These are phyloP conservation scores for Colletotrichum theobromicola DNA, from an alignment of 2,329 filamentous ascomycete species.

Conservation along the genomic window DNA sequence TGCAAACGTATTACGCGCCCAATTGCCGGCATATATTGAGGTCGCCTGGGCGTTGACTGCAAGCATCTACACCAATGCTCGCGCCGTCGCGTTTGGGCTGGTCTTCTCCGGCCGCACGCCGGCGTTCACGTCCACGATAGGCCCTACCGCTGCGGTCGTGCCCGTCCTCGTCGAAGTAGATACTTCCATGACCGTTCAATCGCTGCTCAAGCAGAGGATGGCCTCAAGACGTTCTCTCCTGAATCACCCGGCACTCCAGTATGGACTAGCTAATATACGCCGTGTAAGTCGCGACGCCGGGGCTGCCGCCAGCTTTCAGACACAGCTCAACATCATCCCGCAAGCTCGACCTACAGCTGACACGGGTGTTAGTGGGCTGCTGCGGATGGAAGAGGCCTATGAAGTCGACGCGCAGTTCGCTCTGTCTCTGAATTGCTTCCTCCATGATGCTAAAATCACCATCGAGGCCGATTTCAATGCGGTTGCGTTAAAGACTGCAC, in stretches of 20 bases:
- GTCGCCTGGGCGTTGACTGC: background rate
- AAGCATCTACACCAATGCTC: background rate
- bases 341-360: background rate
- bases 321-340: background rate
- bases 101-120: background rate
- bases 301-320: background rate
- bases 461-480: background rate
- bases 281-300: background rate
- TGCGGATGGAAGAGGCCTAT: background rate
- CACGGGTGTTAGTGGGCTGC: background rate
- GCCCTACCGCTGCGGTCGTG: background rate
- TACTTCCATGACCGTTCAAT: background rate
- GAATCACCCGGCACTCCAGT: background rate
- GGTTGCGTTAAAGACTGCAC: background rate
- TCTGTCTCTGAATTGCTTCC: background rate
- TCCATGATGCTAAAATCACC: background rate
- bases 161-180: background rate
- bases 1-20: background rate
- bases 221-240: background rate
- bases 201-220: background rate
- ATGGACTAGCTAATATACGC: background rate
- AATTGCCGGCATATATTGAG: background rate
- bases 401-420: background rate
- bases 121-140: background rate
- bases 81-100: background rate